phyloP scores from a whole-genome alignment of 192 early-diverging fungal species.

The Coemansia javaensis region DNA sequence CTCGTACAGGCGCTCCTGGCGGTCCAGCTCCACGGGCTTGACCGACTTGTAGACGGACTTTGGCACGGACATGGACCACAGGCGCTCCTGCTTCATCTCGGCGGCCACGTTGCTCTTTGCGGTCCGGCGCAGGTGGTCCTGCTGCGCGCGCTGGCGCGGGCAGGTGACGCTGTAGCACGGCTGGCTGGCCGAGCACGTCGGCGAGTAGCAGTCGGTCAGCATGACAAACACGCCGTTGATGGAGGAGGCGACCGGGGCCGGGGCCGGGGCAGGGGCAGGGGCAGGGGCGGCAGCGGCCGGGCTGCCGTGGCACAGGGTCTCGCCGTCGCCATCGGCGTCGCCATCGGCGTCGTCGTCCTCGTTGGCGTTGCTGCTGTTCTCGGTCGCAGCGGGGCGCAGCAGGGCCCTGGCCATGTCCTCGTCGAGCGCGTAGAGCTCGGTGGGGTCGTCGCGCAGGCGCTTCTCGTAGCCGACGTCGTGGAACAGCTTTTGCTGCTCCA shows the following conservation, averaged over 20 bases:
- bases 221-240: conserved; percentile 84
- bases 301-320: conserved; percentile 9
- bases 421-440: conserved; percentile 81
- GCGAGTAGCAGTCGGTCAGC: conserved; percentile 89
- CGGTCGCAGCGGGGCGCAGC: neutral
- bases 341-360: conserved; percentile 9
- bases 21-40: conserved; percentile 70
- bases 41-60: conserved; percentile 62
- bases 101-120: conserved; percentile 44
- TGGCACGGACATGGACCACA: conserved; percentile 83
- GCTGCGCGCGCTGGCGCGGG: conserved; percentile 59
- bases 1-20: conserved; percentile 93
- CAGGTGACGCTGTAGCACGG: conserved; percentile 89
- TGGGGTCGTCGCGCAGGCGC: conserved; percentile 75
- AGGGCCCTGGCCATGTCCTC: conserved; percentile 37
- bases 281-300: too few species aligned
- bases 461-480: conserved; percentile 87
- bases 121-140: conserved; percentile 47
- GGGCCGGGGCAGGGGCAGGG: too few species aligned
- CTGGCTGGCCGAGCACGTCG: conserved; percentile 75
- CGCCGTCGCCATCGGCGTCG: conserved; percentile 18
- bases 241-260: neutral
- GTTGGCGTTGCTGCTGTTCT: too few species aligned
- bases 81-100: conserved; percentile 62
- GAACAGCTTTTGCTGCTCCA: conserved; percentile 88